Conservation (phyloP, 2,329 filamentous ascomycete genomes). For the Penicillium decumbens region DNA sequence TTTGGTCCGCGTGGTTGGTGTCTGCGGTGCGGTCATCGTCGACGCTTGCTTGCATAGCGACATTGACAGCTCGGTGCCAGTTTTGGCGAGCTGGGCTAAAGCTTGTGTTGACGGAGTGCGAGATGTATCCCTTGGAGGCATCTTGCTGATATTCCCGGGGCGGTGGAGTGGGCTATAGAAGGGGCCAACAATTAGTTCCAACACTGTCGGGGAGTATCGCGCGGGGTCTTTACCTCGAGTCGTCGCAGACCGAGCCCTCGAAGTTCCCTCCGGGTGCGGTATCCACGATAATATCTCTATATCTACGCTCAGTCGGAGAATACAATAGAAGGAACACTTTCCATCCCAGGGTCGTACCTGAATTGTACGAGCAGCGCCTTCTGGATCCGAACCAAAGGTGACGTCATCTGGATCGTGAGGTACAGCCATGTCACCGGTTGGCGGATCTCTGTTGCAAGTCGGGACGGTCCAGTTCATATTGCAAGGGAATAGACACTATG, state of each 20-base stretch:
- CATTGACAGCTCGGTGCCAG: conserved; percentile 69
- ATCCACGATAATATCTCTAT: conserved; percentile 72
- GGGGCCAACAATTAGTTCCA: not conserved
- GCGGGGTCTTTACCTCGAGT: conserved; percentile 53
- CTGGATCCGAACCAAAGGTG: conserved; percentile 5
- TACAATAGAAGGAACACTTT: not conserved
- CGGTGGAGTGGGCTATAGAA: conserved; percentile 49
- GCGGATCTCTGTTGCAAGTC: not conserved
- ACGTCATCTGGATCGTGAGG: conserved; percentile 14
- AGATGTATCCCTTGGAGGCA: conserved; percentile 32
- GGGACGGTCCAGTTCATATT: not conserved
- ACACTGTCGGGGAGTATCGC: not conserved
- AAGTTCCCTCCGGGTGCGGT: conserved; percentile 67
- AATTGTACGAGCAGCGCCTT: conserved; percentile 17
- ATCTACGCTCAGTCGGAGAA: not conserved
- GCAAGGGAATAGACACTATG: too few relatives aligned
- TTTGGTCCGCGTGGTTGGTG: too few relatives aligned
- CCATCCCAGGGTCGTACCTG: conserved; percentile 13
- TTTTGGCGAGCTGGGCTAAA: conserved; percentile 56
- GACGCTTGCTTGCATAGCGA: conserved; percentile 66
- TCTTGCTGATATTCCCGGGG: conserved; percentile 51
- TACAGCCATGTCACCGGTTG: not conserved
- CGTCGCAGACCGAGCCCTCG: conserved; percentile 65
- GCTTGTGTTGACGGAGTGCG: conserved; percentile 6
- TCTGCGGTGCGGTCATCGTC: conserved; percentile 48